These are phyloP conservation scores for Rubroboletus pulcherrimus DNA, from an alignment of 768 basidiomycete genomes.

Conservation along the genomic window DNA sequence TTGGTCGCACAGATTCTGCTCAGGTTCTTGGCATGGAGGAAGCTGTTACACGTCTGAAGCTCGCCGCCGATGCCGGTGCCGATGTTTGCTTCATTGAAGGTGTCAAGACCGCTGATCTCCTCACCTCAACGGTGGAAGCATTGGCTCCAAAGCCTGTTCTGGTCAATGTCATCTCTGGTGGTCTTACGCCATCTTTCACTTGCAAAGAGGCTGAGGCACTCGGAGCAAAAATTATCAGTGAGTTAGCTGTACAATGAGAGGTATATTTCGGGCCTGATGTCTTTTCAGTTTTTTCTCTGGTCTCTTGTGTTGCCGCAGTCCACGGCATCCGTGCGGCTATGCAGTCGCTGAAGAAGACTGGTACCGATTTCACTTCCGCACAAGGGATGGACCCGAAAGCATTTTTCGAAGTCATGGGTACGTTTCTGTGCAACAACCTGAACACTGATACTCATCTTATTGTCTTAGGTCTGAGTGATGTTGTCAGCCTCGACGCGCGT, in stretches of 20 bases:
- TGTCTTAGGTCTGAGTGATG: conserved; percentile 46
- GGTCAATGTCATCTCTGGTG: conserved; percentile 77
- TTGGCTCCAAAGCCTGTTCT: conserved; percentile 74
- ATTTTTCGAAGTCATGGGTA: conserved; percentile 78
- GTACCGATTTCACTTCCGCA: conserved; percentile 61
- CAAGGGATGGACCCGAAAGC: conserved; percentile 73
- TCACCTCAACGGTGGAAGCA: conserved; percentile 60
- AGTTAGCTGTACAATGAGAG: conserved; percentile 21
- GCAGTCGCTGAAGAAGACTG: conserved; percentile 71
- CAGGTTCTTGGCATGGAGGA: conserved; percentile 81
- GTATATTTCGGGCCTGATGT: not conserved
- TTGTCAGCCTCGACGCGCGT: conserved; percentile 50
- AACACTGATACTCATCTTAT: not conserved
- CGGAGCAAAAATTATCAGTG: conserved; percentile 78
- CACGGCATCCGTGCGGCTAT: conserved; percentile 79
- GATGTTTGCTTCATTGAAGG: conserved; percentile 84
- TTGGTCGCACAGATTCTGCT: conserved; percentile 75
- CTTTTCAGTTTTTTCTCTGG: conserved; percentile 63
- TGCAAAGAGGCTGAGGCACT: conserved; percentile 61
- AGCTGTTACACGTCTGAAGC: conserved; percentile 58
- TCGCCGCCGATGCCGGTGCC: conserved; percentile 70
- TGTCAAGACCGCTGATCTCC: conserved; percentile 62
- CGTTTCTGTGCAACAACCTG: conserved; percentile 9
- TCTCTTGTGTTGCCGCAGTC: conserved; percentile 72
- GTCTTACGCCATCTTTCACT: conserved; percentile 73